Conservation (phyloP, 176 grass and related monocot genomes). For the Phoenix dactylifera region DNA sequence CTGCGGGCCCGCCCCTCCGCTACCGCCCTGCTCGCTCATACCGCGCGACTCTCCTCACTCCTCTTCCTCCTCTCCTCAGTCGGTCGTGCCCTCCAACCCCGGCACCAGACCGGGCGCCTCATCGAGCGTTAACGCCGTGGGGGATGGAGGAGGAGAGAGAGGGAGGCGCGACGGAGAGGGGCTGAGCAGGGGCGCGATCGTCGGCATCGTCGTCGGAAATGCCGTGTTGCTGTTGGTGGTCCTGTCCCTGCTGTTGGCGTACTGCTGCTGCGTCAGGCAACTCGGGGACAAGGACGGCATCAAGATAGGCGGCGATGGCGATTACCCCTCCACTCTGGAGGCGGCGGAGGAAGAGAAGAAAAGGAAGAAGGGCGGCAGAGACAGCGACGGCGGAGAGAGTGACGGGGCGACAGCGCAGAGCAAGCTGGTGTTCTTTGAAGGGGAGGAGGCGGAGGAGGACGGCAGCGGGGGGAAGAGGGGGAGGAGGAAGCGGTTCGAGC, state of each 20-base stretch:
- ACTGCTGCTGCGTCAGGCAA: slow-evolving; percentile 33
- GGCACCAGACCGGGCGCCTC: slow-evolving; percentile 18
- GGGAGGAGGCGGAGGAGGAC: slow-evolving; percentile 28
- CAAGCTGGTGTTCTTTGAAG: slow-evolving; percentile 71
- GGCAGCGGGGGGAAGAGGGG: slow-evolving; percentile 19
- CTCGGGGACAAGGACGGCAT: not conserved
- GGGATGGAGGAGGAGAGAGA: not conserved
- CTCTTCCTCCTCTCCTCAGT: slow-evolving; percentile 23
- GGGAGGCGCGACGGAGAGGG: slow-evolving; percentile 13
- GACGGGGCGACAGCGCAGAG: slow-evolving; percentile 45
- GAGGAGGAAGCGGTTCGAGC: slow-evolving; percentile 35
- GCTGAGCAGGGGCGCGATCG: slow-evolving; percentile 47
- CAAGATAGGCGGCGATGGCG: not conserved
- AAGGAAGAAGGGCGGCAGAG: slow-evolving; percentile 16
- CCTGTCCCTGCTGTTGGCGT: slow-evolving; percentile 39
- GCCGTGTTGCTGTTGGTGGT: slow-evolving; percentile 39
- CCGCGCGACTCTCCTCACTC: slow-evolving; percentile 35
- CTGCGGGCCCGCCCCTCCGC: slow-evolving; percentile 26
- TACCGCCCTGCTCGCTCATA: slow-evolving; percentile 46
- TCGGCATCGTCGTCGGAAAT: slow-evolving; percentile 49
- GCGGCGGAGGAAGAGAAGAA: not conserved
- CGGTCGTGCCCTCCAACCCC: slow-evolving; percentile 64
- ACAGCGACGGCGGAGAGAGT: slow-evolving; percentile 59
- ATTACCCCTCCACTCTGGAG: not conserved
- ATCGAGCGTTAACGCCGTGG: not conserved